Base-by-base conservation (phyloP, 495 filamentous ascomycete species). In the Extremus antarcticus region DNA sequence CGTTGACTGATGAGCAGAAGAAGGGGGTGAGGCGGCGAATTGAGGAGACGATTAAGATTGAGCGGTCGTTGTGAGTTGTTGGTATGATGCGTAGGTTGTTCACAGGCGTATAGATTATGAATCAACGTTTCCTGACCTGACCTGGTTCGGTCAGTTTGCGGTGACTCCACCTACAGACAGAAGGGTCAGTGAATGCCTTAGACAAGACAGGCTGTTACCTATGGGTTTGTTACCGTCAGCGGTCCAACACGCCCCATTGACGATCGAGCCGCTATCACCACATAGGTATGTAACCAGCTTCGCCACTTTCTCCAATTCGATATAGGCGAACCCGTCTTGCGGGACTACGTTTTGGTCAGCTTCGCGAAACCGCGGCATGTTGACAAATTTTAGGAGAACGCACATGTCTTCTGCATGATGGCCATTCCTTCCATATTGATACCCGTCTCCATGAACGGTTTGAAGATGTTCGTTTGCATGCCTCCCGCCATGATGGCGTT, bases 381-480 rank as follows among this genome's bases (percentile, higher is more conserved):
- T 35, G 13, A 13, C 29, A 35, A 4, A 7, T 13, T 35, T 13
- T 35, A 13, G 4, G 29, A n/a, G 1, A 8, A 29, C 43, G 43
- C 47, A 59, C 47, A 60, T 24, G 39, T 46, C 50, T 46, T 45
- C 20, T 21, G 46, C 41, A 40, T 47, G 21, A 21, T 45, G 23
- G 25, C 48, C n/a, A 19, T 24, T 17, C 65, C 72, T 32, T 78
- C 72, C 64, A 63, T 58, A 56, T 78, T 70, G 49, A 79, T 52
- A 9, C 54, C 54, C 9, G 35, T 56, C 71, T 74, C 47, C 56
- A 58, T 58, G 47, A 77, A 74, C 1, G 75, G 70, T 54, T 78
- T 76, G 11, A 39, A 59, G 57, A 83, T 81, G 56, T 81, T 83
- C 40, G 74, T 75, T 0, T 64, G 19, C 78, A 85, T 81, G 9